phyloP scores from a whole-genome alignment of 164 flowering plant species.

The Kingdonia uniflora region DNA sequence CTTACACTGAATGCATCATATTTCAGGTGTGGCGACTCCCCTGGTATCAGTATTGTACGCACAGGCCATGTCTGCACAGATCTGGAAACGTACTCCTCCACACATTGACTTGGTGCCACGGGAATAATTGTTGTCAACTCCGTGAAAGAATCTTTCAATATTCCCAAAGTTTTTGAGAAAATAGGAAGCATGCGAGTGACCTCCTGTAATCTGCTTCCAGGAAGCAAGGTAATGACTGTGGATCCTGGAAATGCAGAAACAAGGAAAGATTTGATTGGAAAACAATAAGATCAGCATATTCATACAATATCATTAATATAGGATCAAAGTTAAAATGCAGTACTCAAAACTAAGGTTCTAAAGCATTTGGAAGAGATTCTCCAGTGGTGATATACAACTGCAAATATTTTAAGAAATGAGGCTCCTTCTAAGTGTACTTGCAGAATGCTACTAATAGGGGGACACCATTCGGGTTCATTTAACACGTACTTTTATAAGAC shows the following conservation, averaged over 20 bases:
- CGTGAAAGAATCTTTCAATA: conserved; percentile 36
- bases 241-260: conserved; percentile 37
- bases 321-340: too few species aligned
- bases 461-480: too few species aligned
- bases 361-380: too few species aligned
- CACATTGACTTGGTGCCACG: conserved; percentile 72
- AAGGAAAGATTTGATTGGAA: background rate
- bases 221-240: conserved; percentile 62
- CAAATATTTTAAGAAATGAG: too few species aligned
- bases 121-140: conserved; percentile 55
- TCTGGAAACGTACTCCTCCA: conserved; percentile 39
- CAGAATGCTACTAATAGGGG: too few species aligned
- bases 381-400: too few species aligned
- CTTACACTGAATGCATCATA: conserved; percentile 79
- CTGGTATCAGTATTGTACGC: conserved; percentile 46
- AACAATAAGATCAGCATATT: background rate
- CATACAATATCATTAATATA: too few species aligned
- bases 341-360: too few species aligned
- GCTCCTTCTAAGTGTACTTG: too few species aligned
- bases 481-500: too few species aligned
- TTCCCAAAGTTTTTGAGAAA: conserved; percentile 39
- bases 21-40: conserved; percentile 40
- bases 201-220: conserved; percentile 97
- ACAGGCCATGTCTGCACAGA: conserved; percentile 43
- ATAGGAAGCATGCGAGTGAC: conserved; percentile 78